Conservation (phyloP, 2,329 filamentous ascomycete genomes). For the Alternaria metachromatica region DNA sequence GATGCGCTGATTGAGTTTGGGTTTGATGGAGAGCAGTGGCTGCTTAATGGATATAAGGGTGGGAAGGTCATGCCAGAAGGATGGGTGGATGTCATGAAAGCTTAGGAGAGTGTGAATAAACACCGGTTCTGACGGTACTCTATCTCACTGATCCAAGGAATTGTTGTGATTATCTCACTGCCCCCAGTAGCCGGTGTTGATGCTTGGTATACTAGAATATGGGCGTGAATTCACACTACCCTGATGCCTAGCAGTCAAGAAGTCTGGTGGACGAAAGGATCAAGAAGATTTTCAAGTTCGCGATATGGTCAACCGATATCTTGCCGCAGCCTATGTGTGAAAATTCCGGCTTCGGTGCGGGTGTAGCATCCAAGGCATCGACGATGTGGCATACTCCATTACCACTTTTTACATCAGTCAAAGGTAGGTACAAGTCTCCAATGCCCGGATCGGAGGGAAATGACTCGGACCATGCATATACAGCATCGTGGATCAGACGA, state of each 20-base stretch:
- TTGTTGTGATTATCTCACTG: background rate
- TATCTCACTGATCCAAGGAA: background rate
- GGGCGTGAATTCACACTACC: background rate
- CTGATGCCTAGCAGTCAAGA: background rate
- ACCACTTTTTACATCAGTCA: background rate
- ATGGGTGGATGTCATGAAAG: slow-evolving; percentile 51
- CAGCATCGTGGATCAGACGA: background rate
- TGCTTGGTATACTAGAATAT: background rate
- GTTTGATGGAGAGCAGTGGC: slow-evolving; percentile 58
- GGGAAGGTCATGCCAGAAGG: slow-evolving; percentile 45
- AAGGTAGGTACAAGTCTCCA: background rate
- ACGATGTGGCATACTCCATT: background rate
- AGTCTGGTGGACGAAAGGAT: background rate
- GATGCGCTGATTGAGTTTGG: slow-evolving; percentile 61
- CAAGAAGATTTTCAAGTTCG: background rate
- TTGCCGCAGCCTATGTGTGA: background rate
- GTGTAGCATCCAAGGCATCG: background rate
- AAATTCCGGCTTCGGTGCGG: background rate
- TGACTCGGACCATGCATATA: background rate
- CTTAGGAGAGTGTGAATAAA: background rate
- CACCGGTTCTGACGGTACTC: background rate
- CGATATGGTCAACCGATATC: background rate
- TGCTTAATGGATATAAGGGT: slow-evolving; percentile 48
- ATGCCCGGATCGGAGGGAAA: background rate
- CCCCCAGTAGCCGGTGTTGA: background rate